A percentile compares a stretch with the other conserved stretches of the same genome.
phyloP scores from a whole-genome alignment of 768 basidiomycete species.

The Lactarius psammicola region DNA sequence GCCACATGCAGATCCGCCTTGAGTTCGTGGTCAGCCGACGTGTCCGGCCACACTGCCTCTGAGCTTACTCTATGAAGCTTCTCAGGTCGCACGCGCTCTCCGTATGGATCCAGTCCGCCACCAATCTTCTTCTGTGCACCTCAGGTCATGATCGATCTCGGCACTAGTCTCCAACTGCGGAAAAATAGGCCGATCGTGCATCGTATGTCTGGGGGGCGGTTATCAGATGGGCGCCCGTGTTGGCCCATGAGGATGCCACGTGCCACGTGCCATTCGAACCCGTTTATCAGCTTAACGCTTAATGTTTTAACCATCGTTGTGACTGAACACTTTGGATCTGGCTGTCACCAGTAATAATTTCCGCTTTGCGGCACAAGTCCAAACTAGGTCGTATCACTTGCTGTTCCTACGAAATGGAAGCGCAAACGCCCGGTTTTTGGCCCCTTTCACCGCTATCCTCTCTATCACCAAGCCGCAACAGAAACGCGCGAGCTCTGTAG shows the following conservation, averaged over 20 bases:
- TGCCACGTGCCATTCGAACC: constrained; percentile 7
- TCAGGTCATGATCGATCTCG: constrained; percentile 13
- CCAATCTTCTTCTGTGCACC: not conserved
- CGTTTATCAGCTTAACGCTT: constrained; percentile 1
- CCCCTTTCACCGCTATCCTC: constrained; percentile 13
- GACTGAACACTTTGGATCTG: constrained; percentile 11
- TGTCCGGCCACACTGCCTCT: not conserved
- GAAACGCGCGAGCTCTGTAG: not conserved
- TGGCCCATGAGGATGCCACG: constrained; percentile 15
- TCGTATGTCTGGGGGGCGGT: not conserved
- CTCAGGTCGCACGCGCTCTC: not conserved
- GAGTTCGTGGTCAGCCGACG: not conserved
- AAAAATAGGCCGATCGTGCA: constrained; percentile 3
- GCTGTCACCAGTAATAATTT: constrained; percentile 17
- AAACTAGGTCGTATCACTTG: not conserved
- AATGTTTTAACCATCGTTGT: constrained; percentile 10
- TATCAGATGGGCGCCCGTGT: constrained; percentile 19
- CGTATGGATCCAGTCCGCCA: not conserved
- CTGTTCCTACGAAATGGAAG: constrained; percentile 1
- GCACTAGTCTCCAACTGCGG: not conserved
- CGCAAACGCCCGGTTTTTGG: not conserved
- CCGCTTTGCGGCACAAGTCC: constrained; percentile 7
- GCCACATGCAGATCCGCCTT: not conserved
- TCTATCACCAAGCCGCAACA: constrained; percentile 8
- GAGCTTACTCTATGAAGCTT: not conserved